Conservation (phyloP, 306 rosid genomes). For the Castanospermum australe region DNA sequence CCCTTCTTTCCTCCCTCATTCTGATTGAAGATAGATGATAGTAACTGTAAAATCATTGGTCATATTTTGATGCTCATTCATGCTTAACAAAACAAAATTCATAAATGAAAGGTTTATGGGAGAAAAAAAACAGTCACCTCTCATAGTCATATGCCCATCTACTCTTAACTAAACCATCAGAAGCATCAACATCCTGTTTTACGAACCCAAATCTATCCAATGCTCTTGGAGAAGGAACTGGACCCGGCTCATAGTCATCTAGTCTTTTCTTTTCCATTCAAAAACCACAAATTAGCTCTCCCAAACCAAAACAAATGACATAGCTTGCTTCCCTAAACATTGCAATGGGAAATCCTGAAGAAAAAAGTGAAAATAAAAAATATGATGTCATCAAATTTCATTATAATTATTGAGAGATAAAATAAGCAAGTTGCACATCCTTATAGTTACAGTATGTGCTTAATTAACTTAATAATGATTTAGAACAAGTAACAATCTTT, state of each 20-base stretch:
- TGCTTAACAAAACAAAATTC: too few relatives aligned
- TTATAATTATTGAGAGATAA: background rate
- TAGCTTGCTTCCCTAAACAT: constrained; percentile 26
- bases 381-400: background rate
- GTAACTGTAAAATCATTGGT: background rate
- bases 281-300: too few relatives aligned
- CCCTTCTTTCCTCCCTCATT: constrained; percentile 76
- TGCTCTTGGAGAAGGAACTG: constrained; percentile 63
- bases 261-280: too few relatives aligned
- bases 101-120: constrained; percentile 3
- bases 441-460: background rate
- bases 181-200: constrained; percentile 59
- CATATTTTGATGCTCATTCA: background rate
- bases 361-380: background rate
- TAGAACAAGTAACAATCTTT: background rate
- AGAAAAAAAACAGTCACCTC: constrained; percentile 53
- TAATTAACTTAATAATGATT: background rate
- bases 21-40: constrained; percentile 26
- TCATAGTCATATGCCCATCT: constrained; percentile 56
- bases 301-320: background rate
- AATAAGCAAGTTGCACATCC: background rate
- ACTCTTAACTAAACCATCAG: constrained; percentile 57
- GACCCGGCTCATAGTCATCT: constrained; percentile 46
- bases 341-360: constrained; percentile 37
- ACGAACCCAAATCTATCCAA: constrained; percentile 92